These are phyloP conservation scores for Curvularia lunata DNA, from an alignment of 2,329 filamentous ascomycete genomes.

Conservation along the genomic window DNA sequence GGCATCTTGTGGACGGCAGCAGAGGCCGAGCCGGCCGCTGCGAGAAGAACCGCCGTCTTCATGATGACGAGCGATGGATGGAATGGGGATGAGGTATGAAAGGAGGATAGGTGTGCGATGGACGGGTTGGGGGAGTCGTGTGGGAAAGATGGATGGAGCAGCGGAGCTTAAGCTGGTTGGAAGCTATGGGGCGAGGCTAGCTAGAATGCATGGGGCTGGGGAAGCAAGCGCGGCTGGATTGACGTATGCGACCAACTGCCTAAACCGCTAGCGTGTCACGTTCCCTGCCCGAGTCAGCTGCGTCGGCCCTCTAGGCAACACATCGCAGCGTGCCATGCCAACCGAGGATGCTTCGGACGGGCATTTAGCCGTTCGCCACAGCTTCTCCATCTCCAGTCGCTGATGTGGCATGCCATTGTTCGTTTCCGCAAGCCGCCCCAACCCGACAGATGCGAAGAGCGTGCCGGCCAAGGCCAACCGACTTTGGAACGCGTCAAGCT, in stretches of 20 bases:
- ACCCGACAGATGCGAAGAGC: background rate
- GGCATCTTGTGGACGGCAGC: constrained; percentile 95
- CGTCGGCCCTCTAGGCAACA: constrained; percentile 4
- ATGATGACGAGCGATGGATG: constrained; percentile 57
- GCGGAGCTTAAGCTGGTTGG: constrained; percentile 21
- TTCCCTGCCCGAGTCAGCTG: constrained; percentile 11
- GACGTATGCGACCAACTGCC: constrained; percentile 17
- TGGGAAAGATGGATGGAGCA: constrained; percentile 14
- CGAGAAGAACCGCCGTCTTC: constrained; percentile 83
- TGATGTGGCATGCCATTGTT: background rate
- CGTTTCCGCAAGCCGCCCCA: background rate
- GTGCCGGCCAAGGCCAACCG: background rate
- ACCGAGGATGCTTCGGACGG: background rate
- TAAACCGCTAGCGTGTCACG: constrained; percentile 18
- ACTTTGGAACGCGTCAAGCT: constrained; percentile 3
- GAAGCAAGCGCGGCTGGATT: constrained; percentile 16
- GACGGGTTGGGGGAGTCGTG: constrained; percentile 11
- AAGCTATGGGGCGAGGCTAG: constrained; percentile 18
- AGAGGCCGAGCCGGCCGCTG: constrained; percentile 78
- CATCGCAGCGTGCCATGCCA: background rate
- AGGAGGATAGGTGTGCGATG: constrained; percentile 15
- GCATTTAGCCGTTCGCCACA: background rate
- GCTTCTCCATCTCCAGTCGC: background rate
- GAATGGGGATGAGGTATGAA: constrained; percentile 6
- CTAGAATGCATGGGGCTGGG: constrained; percentile 8